Conservation (phyloP, 345 rosid species). For the Litchi chinensis region DNA sequence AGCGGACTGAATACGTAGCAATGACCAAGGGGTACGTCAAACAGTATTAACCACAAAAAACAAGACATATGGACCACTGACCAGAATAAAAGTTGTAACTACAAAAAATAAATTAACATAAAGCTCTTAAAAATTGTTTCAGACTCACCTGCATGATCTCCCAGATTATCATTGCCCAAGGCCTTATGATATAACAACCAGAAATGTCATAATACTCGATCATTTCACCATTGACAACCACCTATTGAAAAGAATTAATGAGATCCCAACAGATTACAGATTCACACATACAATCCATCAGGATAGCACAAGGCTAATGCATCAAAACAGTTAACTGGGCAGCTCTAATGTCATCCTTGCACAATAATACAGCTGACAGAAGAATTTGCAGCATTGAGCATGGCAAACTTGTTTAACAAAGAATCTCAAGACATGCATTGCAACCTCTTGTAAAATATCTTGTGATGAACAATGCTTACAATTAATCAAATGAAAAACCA, state of each 20-base stretch:
- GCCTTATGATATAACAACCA: constrained; percentile 95
- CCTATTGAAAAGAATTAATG: constrained; percentile 41
- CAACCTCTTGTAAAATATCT: not conserved
- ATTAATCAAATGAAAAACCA: not conserved
- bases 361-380: not conserved
- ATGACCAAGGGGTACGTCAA: not conserved
- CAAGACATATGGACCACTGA: not conserved
- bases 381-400: not conserved
- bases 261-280: not conserved
- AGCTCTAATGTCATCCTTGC: constrained; percentile 2
- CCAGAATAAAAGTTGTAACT: not conserved
- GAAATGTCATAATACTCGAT: constrained; percentile 96
- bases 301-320: not conserved
- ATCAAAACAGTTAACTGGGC: not conserved
- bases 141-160: constrained; percentile 86
- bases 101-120: constrained; percentile 5
- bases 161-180: constrained; percentile 98
- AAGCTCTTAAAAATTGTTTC: not conserved
- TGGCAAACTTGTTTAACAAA: not conserved
- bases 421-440: not conserved
- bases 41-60: not conserved
- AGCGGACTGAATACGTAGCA: not conserved
- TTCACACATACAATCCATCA: not conserved
- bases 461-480: not conserved
- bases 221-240: constrained; percentile 88